Base-by-base conservation (phyloP, 257 asterid species). In the Solanum phureja region DNA sequence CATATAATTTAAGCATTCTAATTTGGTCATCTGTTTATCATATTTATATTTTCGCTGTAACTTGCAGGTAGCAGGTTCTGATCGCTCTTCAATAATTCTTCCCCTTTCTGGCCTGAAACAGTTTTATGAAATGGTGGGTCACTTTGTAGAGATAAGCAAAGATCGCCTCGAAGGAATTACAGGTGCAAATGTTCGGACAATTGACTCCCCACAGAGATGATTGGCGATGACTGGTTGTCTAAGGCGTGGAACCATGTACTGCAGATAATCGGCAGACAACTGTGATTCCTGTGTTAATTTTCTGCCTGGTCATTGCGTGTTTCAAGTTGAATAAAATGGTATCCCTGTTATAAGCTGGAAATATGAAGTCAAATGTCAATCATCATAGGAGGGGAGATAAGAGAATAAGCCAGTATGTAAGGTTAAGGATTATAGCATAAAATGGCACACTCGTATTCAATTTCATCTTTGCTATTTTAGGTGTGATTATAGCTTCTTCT, bases 61-160 rank as follows among this genome's bases (percentile, higher is more conserved):
- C 38, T 33, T 88, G 91, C 95, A 96, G 99, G 99, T 97, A 52
- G 95, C 98, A 0, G 99, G 98, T 84, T 92, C 99, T 21, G 99
- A 97, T 62, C 98, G 99, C 34, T 94, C 99, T 29, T 97, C 99
- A 87, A 97, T 97, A 90, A 97, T 97, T 77, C 98, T 97, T 90
- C 99, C 98, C 10, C 90, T 97, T 87, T 95, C 98, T 19, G 98
- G 98, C 66, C 94, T 97, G 89, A 97, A 93, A 88, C 98, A 95
- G 90, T 95, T 95, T 86, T 87, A 97, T 90, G 99, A 97, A 91
- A 95, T 94, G 98, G 94, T 97, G 86, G 98, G 99, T 60, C 99
- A 97, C 89, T 97, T 97, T 89, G 95, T 95, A 93, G 99, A 95
- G 90, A 92, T 95, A 74, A 93, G 96, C 2, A 97, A 97, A 89